Evolutionary conservation across 148 eudicot genomes (phyloP).

Genomic region (Cornus controversa): DNA sequence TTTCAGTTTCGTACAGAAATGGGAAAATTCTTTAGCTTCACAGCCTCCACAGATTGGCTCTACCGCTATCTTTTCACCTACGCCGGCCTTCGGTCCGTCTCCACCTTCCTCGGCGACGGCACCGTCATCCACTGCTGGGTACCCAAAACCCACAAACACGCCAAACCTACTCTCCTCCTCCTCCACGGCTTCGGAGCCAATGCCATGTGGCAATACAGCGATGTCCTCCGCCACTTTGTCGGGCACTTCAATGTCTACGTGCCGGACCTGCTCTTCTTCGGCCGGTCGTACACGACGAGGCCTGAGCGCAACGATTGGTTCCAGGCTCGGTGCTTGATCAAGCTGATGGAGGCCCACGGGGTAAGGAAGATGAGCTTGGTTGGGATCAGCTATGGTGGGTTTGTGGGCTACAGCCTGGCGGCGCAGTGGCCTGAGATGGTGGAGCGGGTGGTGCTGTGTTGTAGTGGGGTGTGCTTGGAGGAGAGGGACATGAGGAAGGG

Average conservation of each 20-base stretch:
- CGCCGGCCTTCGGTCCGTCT: constrained; percentile 58
- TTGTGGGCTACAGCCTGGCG: constrained; percentile 83
- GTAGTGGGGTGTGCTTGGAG: constrained; percentile 83
- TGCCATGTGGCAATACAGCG: constrained; percentile 88
- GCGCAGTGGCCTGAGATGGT: constrained; percentile 69
- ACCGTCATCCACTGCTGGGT: constrained; percentile 82
- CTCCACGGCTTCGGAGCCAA: constrained; percentile 92
- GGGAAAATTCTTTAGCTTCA: constrained; percentile 57
- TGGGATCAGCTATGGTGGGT: constrained; percentile 93
- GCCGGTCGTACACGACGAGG: constrained; percentile 51
- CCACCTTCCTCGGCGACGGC: constrained; percentile 48
- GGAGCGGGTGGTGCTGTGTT: constrained; percentile 73
- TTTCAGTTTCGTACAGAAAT: not conserved
- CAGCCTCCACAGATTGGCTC: constrained; percentile 56
- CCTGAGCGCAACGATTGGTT: constrained; percentile 64
- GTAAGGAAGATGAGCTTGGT: constrained; percentile 54
- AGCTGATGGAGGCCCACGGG: constrained; percentile 55
- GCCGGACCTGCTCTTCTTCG: constrained; percentile 88
- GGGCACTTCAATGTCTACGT: constrained; percentile 72
- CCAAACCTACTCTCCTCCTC: constrained; percentile 62
- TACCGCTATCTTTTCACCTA: constrained; percentile 49
- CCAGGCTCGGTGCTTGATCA: constrained; percentile 77
- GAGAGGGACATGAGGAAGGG: constrained; percentile 74
- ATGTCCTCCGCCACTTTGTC: constrained; percentile 48
- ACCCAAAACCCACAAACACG: constrained; percentile 43